Base-by-base conservation (phyloP, 371 early-diverging fungal species). In the Capniomyces stellatus region DNA sequence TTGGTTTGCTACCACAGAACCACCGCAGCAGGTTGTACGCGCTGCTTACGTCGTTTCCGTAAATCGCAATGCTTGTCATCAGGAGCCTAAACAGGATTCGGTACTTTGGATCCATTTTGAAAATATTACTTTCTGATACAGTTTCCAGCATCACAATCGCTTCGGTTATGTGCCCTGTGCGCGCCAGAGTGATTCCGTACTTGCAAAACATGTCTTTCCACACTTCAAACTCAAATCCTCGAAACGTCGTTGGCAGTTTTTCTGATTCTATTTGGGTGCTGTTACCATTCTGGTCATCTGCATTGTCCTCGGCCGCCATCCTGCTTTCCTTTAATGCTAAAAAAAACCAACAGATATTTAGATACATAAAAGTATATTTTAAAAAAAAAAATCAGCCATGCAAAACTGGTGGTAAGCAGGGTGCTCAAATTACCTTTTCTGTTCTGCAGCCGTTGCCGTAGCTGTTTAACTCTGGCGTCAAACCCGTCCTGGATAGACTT, bases 201-300 rank as follows among this genome's bases (percentile, higher is more conserved):
- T 50, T 19, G n/a, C 61, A 54, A 23, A 69, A 67, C 56, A 69
- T 59, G 25, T 56, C 51, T 12, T 51, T 22, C 69, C 69, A 69
- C 22, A 51, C 48, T 21, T 43, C 54, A 25, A 66, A 69, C 31
- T 35, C 24, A 22, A 59, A 54, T 3, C 61, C 64, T 27, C 64
- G 69, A 46, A 68, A 69, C 43, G 64, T 59, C n/a, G 64, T 63
- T 1, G 67, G 49, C 18, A 49, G 41, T n/a, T n/a, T n/a, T n/a
- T n/a, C n/a, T n/a, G n/a, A n/a, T n/a, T n/a, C n/a, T n/a, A n/a
- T n/a, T n/a, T n/a, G n/a, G n/a, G n/a, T n/a, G n/a, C n/a, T n/a
- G n/a, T n/a, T n/a, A n/a, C n/a, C n/a, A n/a, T n/a, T n/a, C n/a
- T n/a, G n/a, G n/a, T n/a, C n/a, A n/a, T n/a, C n/a, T n/a, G n/a